A percentile compares a stretch with the other conserved stretches of the same genome.
Evolutionary conservation across 225 moss, liverwort and hornwort genomes (phyloP).

Genomic region (Bryoerythrophyllum caledonicum): DNA sequence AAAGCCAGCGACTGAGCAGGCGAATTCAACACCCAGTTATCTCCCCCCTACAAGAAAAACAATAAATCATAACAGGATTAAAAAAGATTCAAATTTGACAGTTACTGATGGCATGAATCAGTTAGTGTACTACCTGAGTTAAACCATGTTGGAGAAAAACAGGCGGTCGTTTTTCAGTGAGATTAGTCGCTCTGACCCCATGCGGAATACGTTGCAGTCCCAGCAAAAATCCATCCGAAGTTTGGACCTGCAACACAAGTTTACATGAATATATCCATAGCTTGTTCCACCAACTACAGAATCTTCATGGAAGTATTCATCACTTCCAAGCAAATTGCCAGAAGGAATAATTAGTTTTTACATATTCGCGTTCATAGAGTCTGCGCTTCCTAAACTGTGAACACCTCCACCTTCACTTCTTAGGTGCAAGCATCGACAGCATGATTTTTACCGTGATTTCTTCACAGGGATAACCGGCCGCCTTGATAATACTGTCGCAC

Average conservation of each 20-base stretch:
- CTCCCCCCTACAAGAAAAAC: slow-evolving; percentile 34
- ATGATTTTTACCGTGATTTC: slow-evolving; percentile 18
- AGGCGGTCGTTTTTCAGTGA: slow-evolving; percentile 12
- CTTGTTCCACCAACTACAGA: not conserved
- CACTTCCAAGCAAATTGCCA: too few relatives aligned
- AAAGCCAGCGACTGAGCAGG: slow-evolving; percentile 43
- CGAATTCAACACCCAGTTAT: slow-evolving; percentile 44
- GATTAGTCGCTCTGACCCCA: not conserved
- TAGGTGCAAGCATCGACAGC: not conserved
- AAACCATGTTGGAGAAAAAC: slow-evolving; percentile 45
- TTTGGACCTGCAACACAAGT: slow-evolving; percentile 19
- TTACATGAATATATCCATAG: not conserved
- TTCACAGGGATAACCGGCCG: slow-evolving; percentile 36
- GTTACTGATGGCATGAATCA: not conserved
- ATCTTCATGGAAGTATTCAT: not conserved
- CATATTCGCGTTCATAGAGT: too few relatives aligned
- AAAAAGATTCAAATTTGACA: not conserved
- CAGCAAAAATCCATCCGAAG: slow-evolving; percentile 38
- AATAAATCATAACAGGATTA: not conserved
- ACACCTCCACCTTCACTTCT: too few relatives aligned
- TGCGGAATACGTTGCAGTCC: slow-evolving; percentile 37
- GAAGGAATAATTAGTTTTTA: too few relatives aligned
- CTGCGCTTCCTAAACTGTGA: too few relatives aligned
- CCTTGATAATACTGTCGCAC: slow-evolving; percentile 32
- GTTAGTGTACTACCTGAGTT: slow-evolving; percentile 33